Evolutionary conservation across 2,329 filamentous ascomycete species (phyloP), one percentile per base, ranked within the genome.

Genomic region (Escovopsis weberi): DNA sequence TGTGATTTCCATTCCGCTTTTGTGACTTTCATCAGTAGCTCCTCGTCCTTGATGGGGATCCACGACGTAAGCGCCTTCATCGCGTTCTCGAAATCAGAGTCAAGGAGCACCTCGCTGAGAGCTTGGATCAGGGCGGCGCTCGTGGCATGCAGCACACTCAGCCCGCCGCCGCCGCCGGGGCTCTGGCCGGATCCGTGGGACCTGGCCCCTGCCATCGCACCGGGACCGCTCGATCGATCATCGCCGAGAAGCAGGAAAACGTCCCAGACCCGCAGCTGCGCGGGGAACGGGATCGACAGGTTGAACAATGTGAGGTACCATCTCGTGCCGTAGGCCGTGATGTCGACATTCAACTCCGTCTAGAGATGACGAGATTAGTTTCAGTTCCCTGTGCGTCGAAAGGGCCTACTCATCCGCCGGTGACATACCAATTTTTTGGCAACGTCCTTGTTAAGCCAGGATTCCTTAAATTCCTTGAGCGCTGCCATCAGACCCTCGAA

Each of bases 221-320:
- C 45, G 48, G 28, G 11, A 9, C 8, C 28, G 11, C 8, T 7
- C 4, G 28, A 11, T 32, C 28, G 28, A 9, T 32, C 28, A 36
- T 57, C 50, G 4, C 89, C 91, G 11, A 96, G 75, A 12, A 98
- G 76, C 75, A 98, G 86, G 63, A 96, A 96, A 1, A 95, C 84
- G 57, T 98, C 91, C 91, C 91, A 98, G 12, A 98, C 83, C 39
- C 91, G 82, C 33, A 98, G 78, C 61, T 96, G 91, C 4, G 89
- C 88, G 0, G 85, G 75, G 54, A 96, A 98, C 0, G 91, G 91
- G 41, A 98, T 85, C 12, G 86, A 93, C 55, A 96, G 82, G 62
- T 96, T 96, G 72, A 98, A 98, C 8, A 98, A 70, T 2, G 91
- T 98, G 41, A 98, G 71, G 58, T 98, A 98, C 91, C 91, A 98